Conservation (phyloP, 2,329 filamentous ascomycete genomes). For the Colletotrichum paranaense region DNA sequence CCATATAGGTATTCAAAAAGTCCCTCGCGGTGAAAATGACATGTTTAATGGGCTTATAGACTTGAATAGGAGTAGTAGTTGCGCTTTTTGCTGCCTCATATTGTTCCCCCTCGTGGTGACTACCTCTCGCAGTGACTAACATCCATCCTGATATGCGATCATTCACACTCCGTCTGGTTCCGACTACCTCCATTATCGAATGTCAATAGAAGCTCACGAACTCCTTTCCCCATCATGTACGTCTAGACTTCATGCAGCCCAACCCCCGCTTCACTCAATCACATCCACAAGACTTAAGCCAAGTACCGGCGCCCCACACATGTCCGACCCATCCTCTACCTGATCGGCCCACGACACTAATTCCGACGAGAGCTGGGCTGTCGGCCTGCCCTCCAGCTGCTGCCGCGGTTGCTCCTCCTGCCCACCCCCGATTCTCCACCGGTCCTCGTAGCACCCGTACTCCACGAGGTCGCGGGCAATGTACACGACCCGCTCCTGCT, state of each 20-base stretch:
- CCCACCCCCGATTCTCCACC: slow-evolving; percentile 23
- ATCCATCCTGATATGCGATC: not conserved
- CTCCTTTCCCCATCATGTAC: no score
- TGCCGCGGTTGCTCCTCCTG: no score
- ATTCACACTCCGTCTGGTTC: not conserved
- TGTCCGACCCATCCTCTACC: not conserved
- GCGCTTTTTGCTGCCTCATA: not conserved
- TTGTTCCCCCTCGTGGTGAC: not conserved
- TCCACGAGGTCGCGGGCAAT: slow-evolving; percentile 29
- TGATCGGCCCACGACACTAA: slow-evolving; percentile 5
- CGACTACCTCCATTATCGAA: not conserved
- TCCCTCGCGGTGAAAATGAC: slow-evolving; percentile 22
- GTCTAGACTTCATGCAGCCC: not conserved
- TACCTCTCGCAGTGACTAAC: not conserved
- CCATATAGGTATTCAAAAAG: slow-evolving; percentile 28
- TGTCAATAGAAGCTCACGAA: no score
- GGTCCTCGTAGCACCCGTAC: slow-evolving; percentile 22
- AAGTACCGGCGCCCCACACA: slow-evolving; percentile 7
- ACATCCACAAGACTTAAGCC: not conserved
- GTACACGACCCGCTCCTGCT: slow-evolving; percentile 37
- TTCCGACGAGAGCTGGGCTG: not conserved
- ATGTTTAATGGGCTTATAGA: slow-evolving; percentile 17
- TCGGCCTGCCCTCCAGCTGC: not conserved
- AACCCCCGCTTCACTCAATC: slow-evolving; percentile 7
- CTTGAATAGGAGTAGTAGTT: slow-evolving; percentile 1